phyloP scores from a whole-genome alignment of 257 asterid genomes.

The Nicotiana tomentosiformis region DNA sequence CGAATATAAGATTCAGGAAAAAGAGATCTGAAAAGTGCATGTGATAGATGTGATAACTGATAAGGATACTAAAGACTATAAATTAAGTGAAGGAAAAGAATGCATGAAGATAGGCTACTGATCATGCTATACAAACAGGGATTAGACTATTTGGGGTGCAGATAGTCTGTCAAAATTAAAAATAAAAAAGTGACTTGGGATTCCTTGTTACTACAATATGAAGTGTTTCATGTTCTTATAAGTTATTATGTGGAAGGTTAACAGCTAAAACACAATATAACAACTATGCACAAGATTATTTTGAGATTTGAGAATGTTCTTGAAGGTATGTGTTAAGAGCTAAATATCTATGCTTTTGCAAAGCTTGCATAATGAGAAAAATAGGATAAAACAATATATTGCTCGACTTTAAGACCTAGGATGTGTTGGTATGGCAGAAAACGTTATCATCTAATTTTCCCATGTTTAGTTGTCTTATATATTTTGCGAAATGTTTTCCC shows the following conservation, averaged over 20 bases:
- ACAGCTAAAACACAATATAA: neutral
- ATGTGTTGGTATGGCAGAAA: too few species aligned
- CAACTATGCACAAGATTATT: neutral
- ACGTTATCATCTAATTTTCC: too few species aligned
- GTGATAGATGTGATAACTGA: neutral
- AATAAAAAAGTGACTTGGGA: neutral
- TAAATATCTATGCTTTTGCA: neutral
- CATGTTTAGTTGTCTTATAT: too few species aligned
- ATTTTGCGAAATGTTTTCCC: too few species aligned
- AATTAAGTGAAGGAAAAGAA: neutral
- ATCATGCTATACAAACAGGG: neutral
- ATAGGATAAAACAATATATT: neutral
- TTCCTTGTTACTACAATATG: neutral
- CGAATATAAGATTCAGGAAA: too few species aligned
- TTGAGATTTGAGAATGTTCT: neutral
- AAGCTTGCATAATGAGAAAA: neutral
- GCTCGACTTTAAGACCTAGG: neutral
- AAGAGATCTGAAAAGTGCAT: neutral
- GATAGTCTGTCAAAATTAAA: neutral
- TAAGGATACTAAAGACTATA: neutral
- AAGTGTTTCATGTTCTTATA: too few species aligned
- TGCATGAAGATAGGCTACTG: neutral
- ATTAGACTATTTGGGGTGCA: neutral
- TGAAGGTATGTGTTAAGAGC: neutral
- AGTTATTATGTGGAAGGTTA: too few species aligned